A percentile compares a stretch with the other conserved stretches of the same genome.
Evolutionary conservation across 257 asterid genomes (phyloP).

Genomic region (Solanum pimpinellifolium): DNA sequence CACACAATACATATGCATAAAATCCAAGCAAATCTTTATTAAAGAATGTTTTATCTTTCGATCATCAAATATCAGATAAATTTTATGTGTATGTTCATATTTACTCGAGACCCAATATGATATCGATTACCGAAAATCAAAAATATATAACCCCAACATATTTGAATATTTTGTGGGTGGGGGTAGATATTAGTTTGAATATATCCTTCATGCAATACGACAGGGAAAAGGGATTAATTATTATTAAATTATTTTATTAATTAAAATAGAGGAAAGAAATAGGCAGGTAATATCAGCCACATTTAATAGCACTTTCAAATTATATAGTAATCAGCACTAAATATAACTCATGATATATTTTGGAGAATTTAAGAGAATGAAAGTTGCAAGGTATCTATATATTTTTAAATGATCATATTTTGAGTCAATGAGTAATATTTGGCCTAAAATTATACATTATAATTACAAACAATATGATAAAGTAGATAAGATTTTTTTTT

Average conservation of each 20-base stretch:
- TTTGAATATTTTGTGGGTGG: neutral
- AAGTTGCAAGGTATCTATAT: neutral
- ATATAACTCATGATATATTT: neutral
- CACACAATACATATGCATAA: no score
- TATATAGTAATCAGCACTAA: neutral
- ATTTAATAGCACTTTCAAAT: neutral
- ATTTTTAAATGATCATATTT: neutral
- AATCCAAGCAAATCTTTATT: no score
- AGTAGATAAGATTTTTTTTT: rapidly evolving
- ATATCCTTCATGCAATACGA: neutral
- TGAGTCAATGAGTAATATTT: neutral
- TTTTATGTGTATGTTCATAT: no score
- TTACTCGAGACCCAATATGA: no score
- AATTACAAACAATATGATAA: rapidly evolving
- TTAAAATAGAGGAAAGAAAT: neutral
- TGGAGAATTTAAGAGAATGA: neutral
- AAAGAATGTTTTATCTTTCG: no score
- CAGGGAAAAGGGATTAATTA: neutral
- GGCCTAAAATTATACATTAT: neutral
- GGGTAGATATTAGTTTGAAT: neutral
- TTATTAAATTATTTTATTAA: neutral
- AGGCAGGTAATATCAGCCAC: neutral
- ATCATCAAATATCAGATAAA: no score
- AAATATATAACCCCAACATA: no score
- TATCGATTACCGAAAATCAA: no score